Conservation (phyloP, 1,139 yeast genomes). For the Kluyveromyces marxianus region DNA sequence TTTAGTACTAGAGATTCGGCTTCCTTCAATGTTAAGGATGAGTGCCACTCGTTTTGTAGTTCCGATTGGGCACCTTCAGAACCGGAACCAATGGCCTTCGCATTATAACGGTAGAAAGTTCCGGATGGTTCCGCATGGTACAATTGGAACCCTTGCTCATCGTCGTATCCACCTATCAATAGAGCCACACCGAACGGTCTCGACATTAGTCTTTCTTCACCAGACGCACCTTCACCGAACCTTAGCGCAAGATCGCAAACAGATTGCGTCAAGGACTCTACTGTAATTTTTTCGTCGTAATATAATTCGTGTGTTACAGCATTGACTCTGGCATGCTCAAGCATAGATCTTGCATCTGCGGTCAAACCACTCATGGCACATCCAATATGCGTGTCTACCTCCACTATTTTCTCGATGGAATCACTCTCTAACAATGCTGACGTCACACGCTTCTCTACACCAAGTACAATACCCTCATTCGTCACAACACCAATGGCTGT, state of each 20-base stretch:
- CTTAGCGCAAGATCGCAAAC: slow-evolving; percentile 95
- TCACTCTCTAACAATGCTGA: slow-evolving; percentile 86
- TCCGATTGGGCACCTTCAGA: slow-evolving; percentile 99
- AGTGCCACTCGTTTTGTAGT: slow-evolving; percentile 92
- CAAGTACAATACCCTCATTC: slow-evolving; percentile 92
- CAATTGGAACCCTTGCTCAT: slow-evolving; percentile 90
- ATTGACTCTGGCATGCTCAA: slow-evolving; percentile 94
- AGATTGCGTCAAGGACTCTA: slow-evolving; percentile 90
- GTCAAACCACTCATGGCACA: slow-evolving; percentile 99
- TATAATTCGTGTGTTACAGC: slow-evolving; percentile 83
- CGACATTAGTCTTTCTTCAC: slow-evolving; percentile 95
- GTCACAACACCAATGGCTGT: slow-evolving; percentile 97
- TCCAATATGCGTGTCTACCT: slow-evolving; percentile 89
- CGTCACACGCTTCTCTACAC: slow-evolving; percentile 95
- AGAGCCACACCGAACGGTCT: slow-evolving; percentile 99
- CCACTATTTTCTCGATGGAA: slow-evolving; percentile 93
- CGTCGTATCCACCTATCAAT: slow-evolving; percentile 88
- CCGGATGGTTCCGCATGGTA: slow-evolving; percentile 99
- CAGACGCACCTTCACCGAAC: slow-evolving; percentile 98
- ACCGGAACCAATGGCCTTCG: slow-evolving; percentile 98
- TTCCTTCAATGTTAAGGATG: slow-evolving; percentile 85
- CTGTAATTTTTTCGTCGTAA: slow-evolving; percentile 87
- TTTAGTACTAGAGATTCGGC: slow-evolving; percentile 88
- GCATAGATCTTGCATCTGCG: slow-evolving; percentile 98
- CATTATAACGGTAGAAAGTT: slow-evolving; percentile 93